Conservation (phyloP, 768 basidiomycete species). For the Suillus decipiens region DNA sequence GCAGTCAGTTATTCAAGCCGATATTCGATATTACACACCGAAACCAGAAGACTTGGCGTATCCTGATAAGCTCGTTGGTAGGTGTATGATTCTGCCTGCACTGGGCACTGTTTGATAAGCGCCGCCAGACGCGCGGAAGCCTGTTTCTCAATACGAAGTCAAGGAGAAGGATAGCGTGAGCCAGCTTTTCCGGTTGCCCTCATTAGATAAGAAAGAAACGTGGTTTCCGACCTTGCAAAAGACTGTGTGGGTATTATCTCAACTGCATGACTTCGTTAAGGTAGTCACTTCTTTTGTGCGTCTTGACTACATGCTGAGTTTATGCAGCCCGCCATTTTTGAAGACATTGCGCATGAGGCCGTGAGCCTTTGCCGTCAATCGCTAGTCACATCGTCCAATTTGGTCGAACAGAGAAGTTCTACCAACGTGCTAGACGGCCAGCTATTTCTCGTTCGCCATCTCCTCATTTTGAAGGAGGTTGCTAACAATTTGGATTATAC, state of each 20-base stretch:
- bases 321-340: slow-evolving; percentile 86
- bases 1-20: slow-evolving; percentile 85
- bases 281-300: slow-evolving; percentile 42
- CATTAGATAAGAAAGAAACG: slow-evolving; percentile 73
- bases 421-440: slow-evolving; percentile 63
- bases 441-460: slow-evolving; percentile 87
- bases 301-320: slow-evolving; percentile 6
- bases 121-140: slow-evolving; percentile 47
- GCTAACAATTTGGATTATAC: slow-evolving; percentile 71
- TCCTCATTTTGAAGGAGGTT: slow-evolving; percentile 91
- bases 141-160: slow-evolving; percentile 44
- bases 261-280: slow-evolving; percentile 91
- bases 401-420: slow-evolving; percentile 53
- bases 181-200: slow-evolving; percentile 69
- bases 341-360: slow-evolving; percentile 95
- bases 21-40: slow-evolving; percentile 82
- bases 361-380: slow-evolving; percentile 81
- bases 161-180: slow-evolving; percentile 71
- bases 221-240: slow-evolving; percentile 93
- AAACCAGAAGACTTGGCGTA: slow-evolving; percentile 82
- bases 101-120: slow-evolving; percentile 5
- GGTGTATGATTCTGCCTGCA: slow-evolving; percentile 26
- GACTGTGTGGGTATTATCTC: slow-evolving; percentile 89
- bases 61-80: slow-evolving; percentile 78
- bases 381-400: slow-evolving; percentile 69